Percentiles rank a stretch among this genome's conserved stretches.
Conservation (phyloP, 2,329 filamentous ascomycete genomes). For the Colletotrichum truncatum region DNA sequence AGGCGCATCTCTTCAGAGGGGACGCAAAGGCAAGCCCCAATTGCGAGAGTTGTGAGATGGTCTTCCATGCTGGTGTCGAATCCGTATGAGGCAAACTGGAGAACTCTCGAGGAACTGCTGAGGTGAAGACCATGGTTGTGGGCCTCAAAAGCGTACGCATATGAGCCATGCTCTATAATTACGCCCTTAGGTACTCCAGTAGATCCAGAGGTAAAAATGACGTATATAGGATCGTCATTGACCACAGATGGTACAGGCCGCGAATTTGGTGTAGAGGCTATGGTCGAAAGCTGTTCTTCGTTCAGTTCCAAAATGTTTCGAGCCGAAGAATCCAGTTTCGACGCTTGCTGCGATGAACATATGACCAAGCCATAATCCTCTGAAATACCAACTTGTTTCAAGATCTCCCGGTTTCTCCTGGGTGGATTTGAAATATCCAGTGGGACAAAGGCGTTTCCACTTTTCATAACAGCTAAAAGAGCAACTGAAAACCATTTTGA, state of each 20-base stretch:
- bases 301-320: neutral
- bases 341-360: neutral
- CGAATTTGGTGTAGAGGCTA: neutral
- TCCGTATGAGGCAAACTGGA: slow-evolving; percentile 61
- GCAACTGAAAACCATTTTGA: slow-evolving; percentile 37
- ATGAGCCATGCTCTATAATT: slow-evolving; percentile 21
- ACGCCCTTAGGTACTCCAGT: slow-evolving; percentile 35
- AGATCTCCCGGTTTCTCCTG: neutral
- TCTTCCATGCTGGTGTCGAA: slow-evolving; percentile 63
- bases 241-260: neutral
- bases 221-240: slow-evolving; percentile 20
- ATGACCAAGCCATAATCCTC: neutral
- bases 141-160: slow-evolving; percentile 28
- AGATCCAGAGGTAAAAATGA: slow-evolving; percentile 36
- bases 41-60: slow-evolving; percentile 58
- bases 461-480: slow-evolving; percentile 41
- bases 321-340: neutral
- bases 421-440: slow-evolving; percentile 34
- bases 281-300: neutral
- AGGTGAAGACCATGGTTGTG: slow-evolving; percentile 3
- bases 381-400: neutral
- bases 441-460: slow-evolving; percentile 41
- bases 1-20: slow-evolving; percentile 59
- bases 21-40: slow-evolving; percentile 70
- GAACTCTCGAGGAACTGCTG: neutral